Conservation (phyloP, 768 basidiomycete species). For the Boletus reticuloceps region DNA sequence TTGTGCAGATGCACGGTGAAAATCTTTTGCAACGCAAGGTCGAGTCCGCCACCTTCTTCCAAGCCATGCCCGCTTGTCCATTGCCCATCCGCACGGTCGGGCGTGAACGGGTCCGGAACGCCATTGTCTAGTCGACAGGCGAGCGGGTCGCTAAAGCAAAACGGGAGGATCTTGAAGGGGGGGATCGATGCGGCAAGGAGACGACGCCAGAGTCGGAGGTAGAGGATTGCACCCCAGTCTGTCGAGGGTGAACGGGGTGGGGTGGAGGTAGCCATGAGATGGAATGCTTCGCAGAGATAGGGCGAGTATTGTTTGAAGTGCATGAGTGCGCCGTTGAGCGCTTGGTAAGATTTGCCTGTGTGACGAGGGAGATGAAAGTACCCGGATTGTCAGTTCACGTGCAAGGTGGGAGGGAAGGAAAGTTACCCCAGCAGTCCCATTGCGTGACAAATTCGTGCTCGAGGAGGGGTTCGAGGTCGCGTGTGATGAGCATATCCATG, state of each 20-base stretch:
- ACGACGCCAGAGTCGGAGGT: constrained; percentile 85
- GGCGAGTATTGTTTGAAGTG: constrained; percentile 88
- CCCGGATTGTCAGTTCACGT: constrained; percentile 2
- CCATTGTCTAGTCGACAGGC: constrained; percentile 90
- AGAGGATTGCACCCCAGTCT: constrained; percentile 93
- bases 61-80: constrained; percentile 59
- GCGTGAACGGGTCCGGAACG: constrained; percentile 84
- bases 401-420: not conserved
- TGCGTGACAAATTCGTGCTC: constrained; percentile 97
- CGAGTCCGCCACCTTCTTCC: constrained; percentile 62
- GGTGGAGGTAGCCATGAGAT: constrained; percentile 76
- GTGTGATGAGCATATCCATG: constrained; percentile 91
- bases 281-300: constrained; percentile 95
- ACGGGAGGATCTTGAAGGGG: constrained; percentile 92
- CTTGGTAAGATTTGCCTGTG: constrained; percentile 67
- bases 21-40: constrained; percentile 60
- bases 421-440: constrained; percentile 94
- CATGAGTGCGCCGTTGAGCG: constrained; percentile 94
- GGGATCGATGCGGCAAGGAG: constrained; percentile 70
- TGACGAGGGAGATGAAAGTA: not conserved
- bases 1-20: constrained; percentile 94
- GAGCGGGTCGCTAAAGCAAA: constrained; percentile 90
- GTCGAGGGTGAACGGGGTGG: constrained; percentile 78
- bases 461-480: constrained; percentile 79
- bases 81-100: constrained; percentile 47